Conservation (phyloP, 345 rosid species). For the Arabidopsis suecica region DNA sequence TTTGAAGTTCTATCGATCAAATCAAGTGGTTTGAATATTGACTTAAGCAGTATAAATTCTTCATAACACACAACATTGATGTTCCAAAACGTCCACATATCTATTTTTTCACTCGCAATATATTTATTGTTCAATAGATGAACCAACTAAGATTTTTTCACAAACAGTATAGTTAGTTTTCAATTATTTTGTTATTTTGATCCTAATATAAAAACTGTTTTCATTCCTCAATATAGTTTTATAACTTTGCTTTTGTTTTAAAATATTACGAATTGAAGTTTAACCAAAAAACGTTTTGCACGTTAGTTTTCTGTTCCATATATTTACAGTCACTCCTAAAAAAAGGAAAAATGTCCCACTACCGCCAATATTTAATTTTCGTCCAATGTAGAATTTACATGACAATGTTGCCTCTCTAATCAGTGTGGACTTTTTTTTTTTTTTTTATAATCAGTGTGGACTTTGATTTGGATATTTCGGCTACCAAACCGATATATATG, state of each 20-base stretch:
- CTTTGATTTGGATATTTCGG: not conserved
- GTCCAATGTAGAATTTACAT: not conserved
- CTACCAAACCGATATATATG: not conserved
- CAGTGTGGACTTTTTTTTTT: not conserved
- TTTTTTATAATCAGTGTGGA: not conserved
- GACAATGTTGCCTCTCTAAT: not conserved
- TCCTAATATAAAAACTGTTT: too few relatives aligned
- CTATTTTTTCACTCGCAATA: too few relatives aligned
- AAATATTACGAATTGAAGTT: too few relatives aligned
- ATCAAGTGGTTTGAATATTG: too few relatives aligned
- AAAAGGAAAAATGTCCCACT: not conserved
- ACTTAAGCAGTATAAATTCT: too few relatives aligned
- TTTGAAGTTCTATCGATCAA: not conserved
- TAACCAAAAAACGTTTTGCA: not conserved
- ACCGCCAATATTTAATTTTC: not conserved
- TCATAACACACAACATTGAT: too few relatives aligned
- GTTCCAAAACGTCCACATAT: too few relatives aligned
- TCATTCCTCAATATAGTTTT: not conserved
- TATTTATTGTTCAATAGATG: too few relatives aligned
- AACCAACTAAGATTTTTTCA: too few relatives aligned
- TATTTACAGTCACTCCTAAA: not conserved
- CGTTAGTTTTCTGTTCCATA: not conserved
- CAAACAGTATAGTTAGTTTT: too few relatives aligned
- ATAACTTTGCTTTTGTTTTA: not conserved
- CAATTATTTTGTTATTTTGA: too few relatives aligned